phyloP scores from a whole-genome alignment of 176 grass and related monocot species.

The Pharus latifolius region DNA sequence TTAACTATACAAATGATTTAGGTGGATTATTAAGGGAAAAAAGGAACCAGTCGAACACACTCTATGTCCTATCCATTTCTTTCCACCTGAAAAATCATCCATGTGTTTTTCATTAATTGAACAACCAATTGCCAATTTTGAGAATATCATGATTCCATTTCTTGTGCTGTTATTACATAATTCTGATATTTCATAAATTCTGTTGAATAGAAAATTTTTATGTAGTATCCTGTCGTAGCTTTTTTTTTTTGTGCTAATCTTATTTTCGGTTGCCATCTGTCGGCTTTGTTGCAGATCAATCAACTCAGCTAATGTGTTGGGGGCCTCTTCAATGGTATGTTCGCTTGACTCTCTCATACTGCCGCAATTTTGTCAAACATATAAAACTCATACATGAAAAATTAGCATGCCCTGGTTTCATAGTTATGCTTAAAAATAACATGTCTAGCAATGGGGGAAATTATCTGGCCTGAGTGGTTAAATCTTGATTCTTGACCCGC shows the following conservation, averaged over 20 bases:
- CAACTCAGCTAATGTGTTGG: constrained; percentile 47
- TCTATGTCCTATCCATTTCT: neutral
- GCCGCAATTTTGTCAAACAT: neutral
- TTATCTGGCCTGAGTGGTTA: neutral
- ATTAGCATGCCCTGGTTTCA: neutral
- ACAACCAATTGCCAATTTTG: neutral
- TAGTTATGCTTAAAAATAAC: neutral
- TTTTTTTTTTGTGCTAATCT: constrained; percentile 3
- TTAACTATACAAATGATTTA: too few species aligned
- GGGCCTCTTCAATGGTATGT: constrained; percentile 42
- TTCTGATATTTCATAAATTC: neutral
- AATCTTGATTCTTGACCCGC: neutral
- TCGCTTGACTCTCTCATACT: neutral
- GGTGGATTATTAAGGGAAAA: too few species aligned
- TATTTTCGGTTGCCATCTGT: neutral
- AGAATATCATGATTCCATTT: neutral
- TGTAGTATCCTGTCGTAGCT: neutral
- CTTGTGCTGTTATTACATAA: neutral
- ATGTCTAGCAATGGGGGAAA: neutral
- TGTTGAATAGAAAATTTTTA: neutral
- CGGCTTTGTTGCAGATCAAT: constrained; percentile 44
- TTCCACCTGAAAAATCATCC: neutral
- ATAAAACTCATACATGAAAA: neutral
- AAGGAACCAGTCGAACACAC: too few species aligned
- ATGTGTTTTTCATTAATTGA: too few species aligned